Evolutionary conservation across 2,329 filamentous ascomycete genomes (phyloP).

Genomic region (Graphilbum ipis-grandicollis): DNA sequence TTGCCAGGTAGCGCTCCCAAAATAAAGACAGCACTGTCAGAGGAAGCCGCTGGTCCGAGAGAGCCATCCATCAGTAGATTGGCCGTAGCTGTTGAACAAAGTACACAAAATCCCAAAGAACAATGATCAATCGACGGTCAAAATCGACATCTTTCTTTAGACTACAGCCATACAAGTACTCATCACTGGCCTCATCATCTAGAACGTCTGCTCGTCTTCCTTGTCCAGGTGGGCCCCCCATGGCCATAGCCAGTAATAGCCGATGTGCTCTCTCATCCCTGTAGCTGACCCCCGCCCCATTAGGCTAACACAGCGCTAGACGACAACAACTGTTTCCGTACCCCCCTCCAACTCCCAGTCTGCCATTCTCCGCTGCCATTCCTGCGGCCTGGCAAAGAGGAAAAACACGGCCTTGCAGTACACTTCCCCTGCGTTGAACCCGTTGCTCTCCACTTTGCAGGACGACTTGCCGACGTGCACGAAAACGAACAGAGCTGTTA

Average conservation of each 20-base stretch:
- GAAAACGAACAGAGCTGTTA: not conserved
- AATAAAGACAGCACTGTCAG: no score
- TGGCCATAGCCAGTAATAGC: no score
- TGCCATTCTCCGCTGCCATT: no score
- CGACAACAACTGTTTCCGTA: not conserved
- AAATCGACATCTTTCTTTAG: no score
- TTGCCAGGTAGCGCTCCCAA: no score
- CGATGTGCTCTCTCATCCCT: no score
- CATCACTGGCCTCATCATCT: no score
- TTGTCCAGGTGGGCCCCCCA: not conserved
- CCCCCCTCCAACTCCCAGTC: not conserved
- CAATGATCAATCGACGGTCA: no score
- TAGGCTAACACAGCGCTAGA: slow-evolving; percentile 1
- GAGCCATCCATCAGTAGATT: no score
- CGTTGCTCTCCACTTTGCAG: not conserved
- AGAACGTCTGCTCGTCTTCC: no score
- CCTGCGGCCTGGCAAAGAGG: not conserved
- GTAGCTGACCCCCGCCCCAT: not conserved
- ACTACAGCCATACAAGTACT: no score
- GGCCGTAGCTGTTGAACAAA: slow-evolving; percentile 3
- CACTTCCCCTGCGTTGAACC: not conserved
- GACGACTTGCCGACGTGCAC: not conserved
- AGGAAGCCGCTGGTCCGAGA: no score
- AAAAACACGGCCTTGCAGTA: not conserved
- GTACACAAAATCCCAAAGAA: slow-evolving; percentile 2